A percentile compares a stretch with the other conserved stretches of the same genome.
Conservation (phyloP, 2,329 filamentous ascomycete genomes). For the Cucurbitaria berberidis region DNA sequence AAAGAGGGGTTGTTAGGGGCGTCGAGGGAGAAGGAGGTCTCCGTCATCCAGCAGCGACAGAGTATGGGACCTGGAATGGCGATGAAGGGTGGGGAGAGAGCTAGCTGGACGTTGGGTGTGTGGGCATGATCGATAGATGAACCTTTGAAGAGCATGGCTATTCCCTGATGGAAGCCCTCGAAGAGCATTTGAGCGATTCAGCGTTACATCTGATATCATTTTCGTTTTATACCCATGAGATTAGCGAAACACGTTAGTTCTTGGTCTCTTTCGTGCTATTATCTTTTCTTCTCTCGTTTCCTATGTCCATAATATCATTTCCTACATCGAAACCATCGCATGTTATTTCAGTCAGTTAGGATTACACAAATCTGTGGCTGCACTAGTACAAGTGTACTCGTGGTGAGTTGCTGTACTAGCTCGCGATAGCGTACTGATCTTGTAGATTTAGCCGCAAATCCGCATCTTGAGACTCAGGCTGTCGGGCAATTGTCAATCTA, state of each 20-base stretch:
- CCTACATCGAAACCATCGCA: too few species aligned
- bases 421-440: too few species aligned
- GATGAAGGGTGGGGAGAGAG: constrained; percentile 40
- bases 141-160: not conserved
- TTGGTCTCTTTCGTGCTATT: too few species aligned
- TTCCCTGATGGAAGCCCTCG: not conserved
- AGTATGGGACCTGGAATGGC: constrained; percentile 64
- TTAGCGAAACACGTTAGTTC: too few species aligned
- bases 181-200: not conserved
- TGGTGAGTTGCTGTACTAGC: too few species aligned
- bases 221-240: constrained; percentile 17
- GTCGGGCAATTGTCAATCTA: too few species aligned
- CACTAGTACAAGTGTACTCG: too few species aligned
- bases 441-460: too few species aligned
- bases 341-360: too few species aligned
- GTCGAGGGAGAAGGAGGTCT: constrained; percentile 64
- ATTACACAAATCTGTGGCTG: not conserved
- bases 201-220: not conserved
- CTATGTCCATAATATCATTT: too few species aligned
- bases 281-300: too few species aligned
- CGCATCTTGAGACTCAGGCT: too few species aligned
- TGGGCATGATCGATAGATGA: constrained; percentile 37
- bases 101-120: constrained; percentile 49
- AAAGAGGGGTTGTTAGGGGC: constrained; percentile 70
- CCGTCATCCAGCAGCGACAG: constrained; percentile 64